Evolutionary conservation across 2,329 filamentous ascomycete species (phyloP).

Genomic region (Fusarium redolens): DNA sequence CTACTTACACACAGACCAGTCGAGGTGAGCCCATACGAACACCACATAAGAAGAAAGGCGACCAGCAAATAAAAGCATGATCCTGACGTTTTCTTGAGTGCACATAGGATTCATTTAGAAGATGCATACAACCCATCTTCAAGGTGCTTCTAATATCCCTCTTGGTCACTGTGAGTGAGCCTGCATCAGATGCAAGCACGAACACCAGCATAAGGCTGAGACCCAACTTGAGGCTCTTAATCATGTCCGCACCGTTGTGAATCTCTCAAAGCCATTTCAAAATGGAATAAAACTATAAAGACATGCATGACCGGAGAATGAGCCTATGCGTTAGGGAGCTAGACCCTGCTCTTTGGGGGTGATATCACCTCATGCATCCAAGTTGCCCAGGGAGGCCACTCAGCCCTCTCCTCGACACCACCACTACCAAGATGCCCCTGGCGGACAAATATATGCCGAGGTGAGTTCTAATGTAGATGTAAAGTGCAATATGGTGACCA

Average conservation of each 20-base stretch:
- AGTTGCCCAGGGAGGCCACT: neutral
- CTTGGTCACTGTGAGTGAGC: too few species aligned
- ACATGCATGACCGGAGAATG: neutral
- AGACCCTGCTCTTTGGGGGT: neutral
- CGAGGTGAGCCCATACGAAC: neutral
- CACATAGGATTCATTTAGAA: too few species aligned
- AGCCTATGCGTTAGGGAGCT: neutral
- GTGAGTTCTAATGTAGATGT: neutral
- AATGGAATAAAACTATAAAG: neutral
- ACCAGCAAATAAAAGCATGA: neutral
- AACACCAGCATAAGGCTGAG: neutral
- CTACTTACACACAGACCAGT: neutral
- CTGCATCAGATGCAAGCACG: neutral
- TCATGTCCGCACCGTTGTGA: neutral
- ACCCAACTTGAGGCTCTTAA: neutral
- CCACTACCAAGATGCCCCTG: neutral
- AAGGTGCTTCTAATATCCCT: neutral
- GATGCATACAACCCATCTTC: neutral
- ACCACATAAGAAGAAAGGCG: neutral
- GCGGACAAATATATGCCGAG: neutral
- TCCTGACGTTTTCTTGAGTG: rapidly evolving
- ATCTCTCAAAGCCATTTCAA: rapidly evolving
- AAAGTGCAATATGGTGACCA: neutral
- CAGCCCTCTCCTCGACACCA: neutral
- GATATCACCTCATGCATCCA: neutral